Evolutionary conservation across 306 rosid genomes (phyloP), one percentile per base, ranked within the genome.

Genomic region (Prosopis cineraria): DNA sequence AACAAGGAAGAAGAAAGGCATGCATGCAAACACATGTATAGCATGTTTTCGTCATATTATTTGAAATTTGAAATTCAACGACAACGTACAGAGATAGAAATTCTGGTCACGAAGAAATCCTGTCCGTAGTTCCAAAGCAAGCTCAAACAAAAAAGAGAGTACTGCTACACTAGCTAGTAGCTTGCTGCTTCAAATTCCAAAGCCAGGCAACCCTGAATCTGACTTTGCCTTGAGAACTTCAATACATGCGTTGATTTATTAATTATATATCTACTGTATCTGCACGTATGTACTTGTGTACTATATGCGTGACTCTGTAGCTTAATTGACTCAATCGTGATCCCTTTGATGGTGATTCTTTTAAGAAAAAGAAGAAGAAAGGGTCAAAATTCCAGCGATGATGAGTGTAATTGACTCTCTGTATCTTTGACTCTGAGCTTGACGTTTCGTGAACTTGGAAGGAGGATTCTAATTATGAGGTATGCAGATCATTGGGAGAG

Each of bases 101-200:
- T n/a, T 1, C 19, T 19, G 11, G 10, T 20, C 33, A 11, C 31
- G 34, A 29, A 58, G 7, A 58, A 27, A 58, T 27, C 0, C 27
- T 5, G 9, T 58, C 12, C 65, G 16, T 58, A 12, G 1, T 58
- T 58, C 65, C 65, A 13, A 58, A 13, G 34, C 19, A n/a, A n/a
- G n/a, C n/a, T n/a, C n/a, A n/a, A n/a, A n/a, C n/a, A n/a, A n/a
- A n/a, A n/a, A n/a, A n/a, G n/a, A n/a, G n/a, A n/a, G n/a, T n/a
- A n/a, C n/a, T n/a, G n/a, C n/a, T n/a, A n/a, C n/a, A n/a, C n/a
- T n/a, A n/a, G 53, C 22, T 17, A 14, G n/a, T 6, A 19, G 16
- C 30, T 11, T 25, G 64, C 17, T 56, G 64, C 64, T 56, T 58
- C 65, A 25, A 58, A 58, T 58, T 58, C 65, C 65, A 56, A 56